Conservation (phyloP, 1,284 basidiomycete species). For the Heliocybe sulcata region DNA sequence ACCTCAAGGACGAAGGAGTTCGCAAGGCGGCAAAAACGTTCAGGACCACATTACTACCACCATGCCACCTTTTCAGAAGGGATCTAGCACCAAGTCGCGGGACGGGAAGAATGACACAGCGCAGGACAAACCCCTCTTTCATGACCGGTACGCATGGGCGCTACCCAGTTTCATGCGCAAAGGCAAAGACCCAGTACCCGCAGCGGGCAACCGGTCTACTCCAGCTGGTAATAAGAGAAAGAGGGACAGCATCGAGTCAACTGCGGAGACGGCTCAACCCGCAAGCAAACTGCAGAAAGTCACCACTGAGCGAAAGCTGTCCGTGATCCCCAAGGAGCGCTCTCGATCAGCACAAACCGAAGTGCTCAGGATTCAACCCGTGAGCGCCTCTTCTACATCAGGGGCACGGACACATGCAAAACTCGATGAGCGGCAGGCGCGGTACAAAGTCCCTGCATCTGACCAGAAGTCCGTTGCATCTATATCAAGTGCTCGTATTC, state of each 20-base stretch:
- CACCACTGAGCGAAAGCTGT: not conserved
- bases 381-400: not conserved
- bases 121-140: not conserved
- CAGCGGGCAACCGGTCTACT: not conserved
- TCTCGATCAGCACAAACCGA: not conserved
- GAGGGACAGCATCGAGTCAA: not conserved
- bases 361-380: not conserved
- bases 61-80: not conserved
- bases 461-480: too few relatives aligned
- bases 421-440: too few relatives aligned
- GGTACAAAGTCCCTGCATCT: too few relatives aligned
- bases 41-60: not conserved
- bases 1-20: too few relatives aligned
- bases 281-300: not conserved
- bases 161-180: conserved; percentile 17
- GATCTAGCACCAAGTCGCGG: not conserved
- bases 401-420: not conserved
- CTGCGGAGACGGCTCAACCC: not conserved
- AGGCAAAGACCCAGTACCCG: not conserved
- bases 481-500: too few relatives aligned
- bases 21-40: not conserved
- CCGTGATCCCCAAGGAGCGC: not conserved
- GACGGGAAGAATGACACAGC: not conserved
- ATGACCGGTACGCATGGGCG: conserved; percentile 8
- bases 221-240: not conserved